Evolutionary conservation across 164 flowering plant genomes (phyloP).

Genomic region (Aristolochia californica): DNA sequence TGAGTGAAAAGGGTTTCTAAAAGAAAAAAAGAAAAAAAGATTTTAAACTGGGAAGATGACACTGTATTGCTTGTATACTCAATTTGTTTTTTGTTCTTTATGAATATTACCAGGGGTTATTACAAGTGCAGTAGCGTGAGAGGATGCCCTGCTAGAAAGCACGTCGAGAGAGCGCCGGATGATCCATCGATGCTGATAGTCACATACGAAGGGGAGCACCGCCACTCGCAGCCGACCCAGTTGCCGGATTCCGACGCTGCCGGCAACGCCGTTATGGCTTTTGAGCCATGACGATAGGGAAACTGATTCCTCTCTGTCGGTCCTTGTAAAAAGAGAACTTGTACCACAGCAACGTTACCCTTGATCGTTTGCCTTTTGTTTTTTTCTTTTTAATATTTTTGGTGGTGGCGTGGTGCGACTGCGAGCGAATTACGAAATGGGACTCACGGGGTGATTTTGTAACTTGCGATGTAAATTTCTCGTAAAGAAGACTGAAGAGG

Average conservation of each 20-base stretch:
- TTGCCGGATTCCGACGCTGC: conserved; percentile 15
- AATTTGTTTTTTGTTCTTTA: not conserved
- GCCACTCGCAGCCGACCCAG: conserved; percentile 19
- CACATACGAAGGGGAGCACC: conserved; percentile 82
- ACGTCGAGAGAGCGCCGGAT: conserved; percentile 64
- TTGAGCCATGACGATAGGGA: conserved; percentile 16
- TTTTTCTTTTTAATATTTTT: no score
- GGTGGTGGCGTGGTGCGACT: no score
- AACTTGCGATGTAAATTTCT: no score
- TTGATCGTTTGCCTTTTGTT: no score
- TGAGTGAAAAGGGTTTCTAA: no score
- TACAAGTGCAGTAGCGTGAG: conserved; percentile 70
- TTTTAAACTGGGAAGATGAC: no score
- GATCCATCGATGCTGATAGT: conserved; percentile 72
- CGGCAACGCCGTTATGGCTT: conserved; percentile 6
- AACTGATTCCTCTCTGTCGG: not conserved
- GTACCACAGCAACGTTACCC: no score
- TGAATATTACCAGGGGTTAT: conserved; percentile 54
- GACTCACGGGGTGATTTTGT: no score
- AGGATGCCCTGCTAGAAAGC: conserved; percentile 87
- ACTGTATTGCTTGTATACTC: no score
- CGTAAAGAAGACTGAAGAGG: no score
- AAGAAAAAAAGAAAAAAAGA: not conserved
- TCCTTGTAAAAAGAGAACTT: no score
- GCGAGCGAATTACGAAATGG: no score